phyloP scores from a whole-genome alignment of 352 stramenopile species.

The Blastocystis sp. region DNA sequence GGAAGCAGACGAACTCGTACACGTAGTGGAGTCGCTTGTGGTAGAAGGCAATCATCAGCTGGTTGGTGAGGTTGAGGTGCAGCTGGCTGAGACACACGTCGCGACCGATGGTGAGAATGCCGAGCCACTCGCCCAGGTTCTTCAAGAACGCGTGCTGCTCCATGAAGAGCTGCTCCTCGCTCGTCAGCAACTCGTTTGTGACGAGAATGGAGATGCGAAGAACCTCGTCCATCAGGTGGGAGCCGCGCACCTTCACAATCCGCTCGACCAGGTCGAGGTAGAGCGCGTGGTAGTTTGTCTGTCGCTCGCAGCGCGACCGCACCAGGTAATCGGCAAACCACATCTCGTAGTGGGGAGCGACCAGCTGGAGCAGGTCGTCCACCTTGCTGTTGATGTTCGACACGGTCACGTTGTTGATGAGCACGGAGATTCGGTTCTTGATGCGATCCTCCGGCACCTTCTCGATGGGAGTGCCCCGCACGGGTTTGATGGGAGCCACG shows the following conservation, averaged over 20 bases:
- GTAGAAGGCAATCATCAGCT: conserved; percentile 6
- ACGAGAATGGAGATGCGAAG: not conserved
- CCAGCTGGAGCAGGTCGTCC: not conserved
- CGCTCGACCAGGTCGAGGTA: not conserved
- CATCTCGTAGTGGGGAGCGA: not conserved
- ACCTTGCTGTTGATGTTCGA: not conserved
- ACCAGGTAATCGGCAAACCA: conserved; percentile 42
- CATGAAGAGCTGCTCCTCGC: not conserved
- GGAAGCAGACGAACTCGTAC: conserved; percentile 36
- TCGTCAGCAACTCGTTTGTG: not conserved
- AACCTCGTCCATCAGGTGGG: not conserved
- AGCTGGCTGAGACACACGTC: conserved; percentile 30
- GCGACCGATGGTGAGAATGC: not conserved
- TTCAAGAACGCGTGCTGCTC: conserved; percentile 10
- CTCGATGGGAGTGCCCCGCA: not conserved
- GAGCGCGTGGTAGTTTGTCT: conserved; percentile 34
- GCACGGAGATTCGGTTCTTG: conserved; percentile 16
- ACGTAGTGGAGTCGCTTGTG: conserved; percentile 28
- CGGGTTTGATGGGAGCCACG: not conserved
- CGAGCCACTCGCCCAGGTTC: conserved; percentile 33
- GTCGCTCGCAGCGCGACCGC: conserved; percentile 4
- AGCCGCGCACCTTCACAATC: not conserved
- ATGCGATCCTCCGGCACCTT: not conserved
- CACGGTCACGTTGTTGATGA: conserved; percentile 37
- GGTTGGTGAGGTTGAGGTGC: conserved; percentile 14